A percentile compares a stretch with the other conserved stretches of the same genome.
phyloP scores from a whole-genome alignment of 1,139 yeast species.

The Blastobotrys apis region DNA sequence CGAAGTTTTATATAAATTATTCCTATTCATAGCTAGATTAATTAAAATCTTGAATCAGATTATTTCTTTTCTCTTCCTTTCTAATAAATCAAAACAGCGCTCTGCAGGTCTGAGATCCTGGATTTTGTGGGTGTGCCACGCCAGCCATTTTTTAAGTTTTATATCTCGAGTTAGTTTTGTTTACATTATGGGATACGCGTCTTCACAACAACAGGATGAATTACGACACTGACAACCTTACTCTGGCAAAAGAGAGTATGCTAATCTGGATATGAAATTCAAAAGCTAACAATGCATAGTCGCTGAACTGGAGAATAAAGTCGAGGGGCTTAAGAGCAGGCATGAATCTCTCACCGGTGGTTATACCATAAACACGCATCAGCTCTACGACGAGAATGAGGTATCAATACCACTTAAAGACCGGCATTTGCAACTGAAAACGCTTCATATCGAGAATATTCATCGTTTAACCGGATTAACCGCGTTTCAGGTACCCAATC shows the following conservation, averaged over 20 bases:
- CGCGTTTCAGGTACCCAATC: conserved; percentile 21
- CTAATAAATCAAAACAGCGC: no score
- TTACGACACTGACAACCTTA: conserved; percentile 7
- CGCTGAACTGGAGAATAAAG: conserved; percentile 1
- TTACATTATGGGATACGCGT: no score
- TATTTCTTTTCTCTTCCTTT: no score
- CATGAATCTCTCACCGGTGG: conserved; percentile 5
- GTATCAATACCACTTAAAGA: not conserved
- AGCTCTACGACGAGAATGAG: not conserved
- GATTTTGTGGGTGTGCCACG: no score
- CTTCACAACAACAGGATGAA: conserved; percentile 8
- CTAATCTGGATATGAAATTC: not conserved
- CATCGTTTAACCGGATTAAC: conserved; percentile 27
- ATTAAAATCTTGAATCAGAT: no score
- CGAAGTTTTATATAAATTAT: no score
- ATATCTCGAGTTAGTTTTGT: no score
- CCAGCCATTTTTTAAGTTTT: no score
- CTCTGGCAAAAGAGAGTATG: conserved; percentile 12
- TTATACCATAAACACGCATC: not conserved
- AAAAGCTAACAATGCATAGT: not conserved
- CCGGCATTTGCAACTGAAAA: conserved; percentile 1
- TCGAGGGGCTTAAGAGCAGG: not conserved
- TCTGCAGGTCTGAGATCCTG: no score
- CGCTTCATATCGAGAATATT: conserved; percentile 22
- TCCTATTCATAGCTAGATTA: no score